phyloP scores from a whole-genome alignment of 2,329 filamentous ascomycete genomes.

The Xylariaceae sp. region DNA sequence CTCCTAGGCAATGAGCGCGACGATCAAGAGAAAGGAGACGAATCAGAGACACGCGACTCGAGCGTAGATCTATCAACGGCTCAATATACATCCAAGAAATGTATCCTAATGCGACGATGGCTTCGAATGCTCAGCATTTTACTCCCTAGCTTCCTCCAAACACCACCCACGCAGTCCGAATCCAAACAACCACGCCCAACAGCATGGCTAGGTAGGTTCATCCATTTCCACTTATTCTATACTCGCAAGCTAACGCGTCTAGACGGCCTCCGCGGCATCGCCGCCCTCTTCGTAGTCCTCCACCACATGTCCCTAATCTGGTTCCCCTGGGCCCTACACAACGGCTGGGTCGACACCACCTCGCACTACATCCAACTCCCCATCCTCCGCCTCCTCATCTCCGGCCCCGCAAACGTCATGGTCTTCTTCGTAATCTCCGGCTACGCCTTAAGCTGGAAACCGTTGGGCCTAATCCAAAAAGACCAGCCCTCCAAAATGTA shows the following conservation, averaged over 20 bases:
- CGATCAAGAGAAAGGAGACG: constrained; percentile 13
- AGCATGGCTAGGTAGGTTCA: constrained; percentile 28
- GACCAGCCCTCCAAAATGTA: constrained; percentile 21
- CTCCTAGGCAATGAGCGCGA: constrained; percentile 6
- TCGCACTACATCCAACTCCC: constrained; percentile 33
- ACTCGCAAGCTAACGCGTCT: too few relatives aligned
- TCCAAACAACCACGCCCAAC: constrained; percentile 21
- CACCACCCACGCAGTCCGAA: background rate
- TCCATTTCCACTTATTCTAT: too few relatives aligned
- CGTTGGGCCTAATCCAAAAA: constrained; percentile 29
- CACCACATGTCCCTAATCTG: constrained; percentile 38
- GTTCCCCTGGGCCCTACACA: constrained; percentile 30
- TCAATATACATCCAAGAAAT: background rate
- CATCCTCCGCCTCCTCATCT: constrained; percentile 34
- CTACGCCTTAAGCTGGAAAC: constrained; percentile 36
- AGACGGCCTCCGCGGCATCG: constrained; percentile 52
- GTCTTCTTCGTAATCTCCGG: constrained; percentile 41
- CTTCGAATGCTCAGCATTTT: constrained; percentile 14
- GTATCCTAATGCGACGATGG: background rate
- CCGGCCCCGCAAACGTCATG: constrained; percentile 36
- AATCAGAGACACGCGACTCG: background rate
- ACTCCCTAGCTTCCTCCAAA: constrained; percentile 22
- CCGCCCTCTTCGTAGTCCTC: constrained; percentile 50
- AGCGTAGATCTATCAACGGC: background rate
- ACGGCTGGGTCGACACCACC: constrained; percentile 23